Conservation (phyloP, 805 yeast species). For the Debaryomyces tyrocola region DNA sequence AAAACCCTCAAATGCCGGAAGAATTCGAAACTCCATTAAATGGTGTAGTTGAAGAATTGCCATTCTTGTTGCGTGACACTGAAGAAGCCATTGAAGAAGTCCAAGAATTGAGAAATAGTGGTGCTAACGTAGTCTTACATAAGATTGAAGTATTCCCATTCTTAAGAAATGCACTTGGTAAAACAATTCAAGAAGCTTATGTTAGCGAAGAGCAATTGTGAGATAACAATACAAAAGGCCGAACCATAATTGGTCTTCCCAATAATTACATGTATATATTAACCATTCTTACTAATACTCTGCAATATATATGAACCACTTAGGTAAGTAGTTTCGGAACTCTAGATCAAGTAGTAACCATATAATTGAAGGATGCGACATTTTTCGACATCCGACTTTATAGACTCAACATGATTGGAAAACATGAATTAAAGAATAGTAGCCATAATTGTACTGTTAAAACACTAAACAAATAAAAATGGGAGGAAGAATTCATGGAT, state of each 20-base stretch:
- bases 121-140: slow-evolving; percentile 26
- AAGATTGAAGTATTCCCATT: slow-evolving; percentile 43
- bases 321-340: not conserved
- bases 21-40: slow-evolving; percentile 32
- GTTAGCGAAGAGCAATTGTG: not conserved
- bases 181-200: slow-evolving; percentile 12
- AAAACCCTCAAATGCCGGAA: slow-evolving; percentile 18
- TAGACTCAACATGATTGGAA: not conserved
- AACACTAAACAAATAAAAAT: slow-evolving; percentile 12
- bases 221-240: not conserved
- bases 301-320: not conserved
- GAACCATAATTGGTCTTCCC: not conserved
- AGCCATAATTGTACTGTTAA: not conserved
- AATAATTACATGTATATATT: not conserved
- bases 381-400: not conserved
- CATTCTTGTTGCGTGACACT: slow-evolving; percentile 34
- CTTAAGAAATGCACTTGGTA: slow-evolving; percentile 30
- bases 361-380: not conserved
- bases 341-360: too few relatives aligned
- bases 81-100: slow-evolving; percentile 49
- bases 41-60: slow-evolving; percentile 42
- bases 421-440: not conserved
- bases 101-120: slow-evolving; percentile 46
- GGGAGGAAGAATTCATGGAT: slow-evolving; percentile 47
- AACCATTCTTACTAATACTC: not conserved